A percentile compares a stretch with the other conserved stretches of the same genome.
These are phyloP conservation scores for Aethionema arabicum DNA, from an alignment of 345 rosid genomes.

Conservation along the genomic window DNA sequence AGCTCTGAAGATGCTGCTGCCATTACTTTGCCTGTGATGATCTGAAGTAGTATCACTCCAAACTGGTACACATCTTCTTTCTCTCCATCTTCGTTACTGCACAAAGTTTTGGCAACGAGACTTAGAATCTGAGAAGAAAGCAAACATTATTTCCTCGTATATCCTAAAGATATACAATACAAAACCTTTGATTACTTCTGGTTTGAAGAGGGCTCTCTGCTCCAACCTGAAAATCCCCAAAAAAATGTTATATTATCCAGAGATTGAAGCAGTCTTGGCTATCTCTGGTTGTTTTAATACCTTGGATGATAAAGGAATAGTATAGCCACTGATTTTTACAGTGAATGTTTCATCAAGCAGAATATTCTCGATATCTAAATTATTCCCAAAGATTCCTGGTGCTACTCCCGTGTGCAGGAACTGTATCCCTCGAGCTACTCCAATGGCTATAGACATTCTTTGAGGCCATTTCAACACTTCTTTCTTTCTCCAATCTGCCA, in stretches of 20 bases:
- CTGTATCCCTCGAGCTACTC: conserved; percentile 84
- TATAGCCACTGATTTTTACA: conserved; percentile 65
- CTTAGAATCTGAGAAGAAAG: neutral
- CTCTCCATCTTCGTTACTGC: conserved; percentile 52
- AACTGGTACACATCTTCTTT: conserved; percentile 92
- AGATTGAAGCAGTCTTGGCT: conserved; percentile 20
- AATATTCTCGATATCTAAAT: conserved; percentile 65
- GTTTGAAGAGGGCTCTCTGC: conserved; percentile 47
- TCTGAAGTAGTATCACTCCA: conserved; percentile 68
- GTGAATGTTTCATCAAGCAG: conserved; percentile 75
- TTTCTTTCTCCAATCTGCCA: conserved; percentile 72
- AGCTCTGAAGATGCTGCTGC: conserved; percentile 48
- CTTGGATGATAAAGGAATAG: conserved; percentile 73
- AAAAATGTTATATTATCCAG: conserved; percentile 8
- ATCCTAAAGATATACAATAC: neutral
- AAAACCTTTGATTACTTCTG: neutral
- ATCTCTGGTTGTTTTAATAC: conserved; percentile 34
- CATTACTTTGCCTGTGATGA: conserved; percentile 62
- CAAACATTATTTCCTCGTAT: neutral
- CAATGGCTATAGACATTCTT: conserved; percentile 77
- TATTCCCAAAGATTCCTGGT: conserved; percentile 76
- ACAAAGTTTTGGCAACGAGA: neutral
- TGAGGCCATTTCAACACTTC: conserved; percentile 88
- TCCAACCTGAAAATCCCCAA: conserved; percentile 44
- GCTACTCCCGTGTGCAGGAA: conserved; percentile 89